Evolutionary conservation across 2,329 filamentous ascomycete genomes (phyloP).

Genomic region (Sarocladiaceae sp.): DNA sequence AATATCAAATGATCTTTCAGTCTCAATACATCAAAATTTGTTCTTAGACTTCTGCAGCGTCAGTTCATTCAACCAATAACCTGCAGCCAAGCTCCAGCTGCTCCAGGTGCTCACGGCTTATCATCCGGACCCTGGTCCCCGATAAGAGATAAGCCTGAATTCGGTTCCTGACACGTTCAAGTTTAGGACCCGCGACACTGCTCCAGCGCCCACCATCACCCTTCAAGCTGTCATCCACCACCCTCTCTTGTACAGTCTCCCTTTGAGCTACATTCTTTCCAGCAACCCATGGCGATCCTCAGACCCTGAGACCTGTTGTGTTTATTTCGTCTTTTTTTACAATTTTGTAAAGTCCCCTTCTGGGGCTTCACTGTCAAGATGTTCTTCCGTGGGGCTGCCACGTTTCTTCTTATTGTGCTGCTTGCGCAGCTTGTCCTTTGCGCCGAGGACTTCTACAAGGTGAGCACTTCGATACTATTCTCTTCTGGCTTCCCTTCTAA

Average conservation of each 20-base stretch:
- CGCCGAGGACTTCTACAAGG: slow-evolving; percentile 77
- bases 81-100: too few relatives aligned
- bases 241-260: neutral
- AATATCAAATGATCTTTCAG: too few relatives aligned
- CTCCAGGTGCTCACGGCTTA: too few relatives aligned
- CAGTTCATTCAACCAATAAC: too few relatives aligned
- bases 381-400: slow-evolving; percentile 46
- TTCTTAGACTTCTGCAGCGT: too few relatives aligned
- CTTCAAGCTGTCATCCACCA: neutral
- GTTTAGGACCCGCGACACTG: neutral
- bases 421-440: slow-evolving; percentile 52
- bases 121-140: neutral
- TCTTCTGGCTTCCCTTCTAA: neutral
- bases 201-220: neutral
- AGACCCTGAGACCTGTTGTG: neutral
- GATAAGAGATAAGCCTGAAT: slow-evolving; percentile 6
- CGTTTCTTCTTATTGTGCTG: slow-evolving; percentile 45
- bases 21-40: too few relatives aligned
- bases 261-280: slow-evolving; percentile 1
- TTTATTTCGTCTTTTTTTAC: neutral
- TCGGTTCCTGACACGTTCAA: slow-evolving; percentile 7
- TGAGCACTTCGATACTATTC: neutral
- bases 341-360: slow-evolving; percentile 7
- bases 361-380: slow-evolving; percentile 32
- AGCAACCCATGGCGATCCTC: neutral